These are phyloP conservation scores for Xylariaceae sp. DNA, from an alignment of 2,329 filamentous ascomycete species.

Conservation along the genomic window DNA sequence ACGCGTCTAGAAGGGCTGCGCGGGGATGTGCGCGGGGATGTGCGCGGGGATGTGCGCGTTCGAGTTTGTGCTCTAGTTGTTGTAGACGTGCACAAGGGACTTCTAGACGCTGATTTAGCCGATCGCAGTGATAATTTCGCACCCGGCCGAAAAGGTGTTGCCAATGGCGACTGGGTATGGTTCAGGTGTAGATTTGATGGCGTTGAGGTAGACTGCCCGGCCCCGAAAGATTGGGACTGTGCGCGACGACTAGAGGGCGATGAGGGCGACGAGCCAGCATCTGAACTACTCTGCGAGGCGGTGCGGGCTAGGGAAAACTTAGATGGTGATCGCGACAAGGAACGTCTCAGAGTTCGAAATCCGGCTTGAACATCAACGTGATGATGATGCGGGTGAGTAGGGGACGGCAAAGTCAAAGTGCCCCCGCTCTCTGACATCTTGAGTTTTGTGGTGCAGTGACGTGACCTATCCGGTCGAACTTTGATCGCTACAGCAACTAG, in stretches of 20 bases:
- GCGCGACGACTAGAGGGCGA: conserved; percentile 39
- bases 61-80: conserved; percentile 54
- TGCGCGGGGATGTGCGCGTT: conserved; percentile 61
- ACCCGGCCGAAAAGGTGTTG: conserved; percentile 60
- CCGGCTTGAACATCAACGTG: conserved; percentile 73
- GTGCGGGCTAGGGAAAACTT: conserved; percentile 64
- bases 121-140: conserved; percentile 62
- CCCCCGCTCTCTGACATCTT: conserved; percentile 41
- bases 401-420: conserved; percentile 80
- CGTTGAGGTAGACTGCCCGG: conserved; percentile 34
- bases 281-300: conserved; percentile 41
- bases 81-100: conserved; percentile 34
- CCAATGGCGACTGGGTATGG: conserved; percentile 44
- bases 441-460: conserved; percentile 1
- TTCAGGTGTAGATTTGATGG: conserved; percentile 21
- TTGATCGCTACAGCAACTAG: conserved; percentile 5
- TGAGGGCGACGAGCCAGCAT: conserved; percentile 45
- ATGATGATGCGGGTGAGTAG: conserved; percentile 74
- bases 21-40: conserved; percentile 60
- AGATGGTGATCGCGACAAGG: conserved; percentile 88
- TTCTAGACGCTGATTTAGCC: conserved; percentile 53
- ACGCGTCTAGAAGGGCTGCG: conserved; percentile 77
- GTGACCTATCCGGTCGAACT: conserved; percentile 14
- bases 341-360: conserved; percentile 77
- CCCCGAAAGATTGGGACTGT: conserved; percentile 45